Base-by-base conservation (phyloP, 75 land plant genomes). In the Pinus albicaulis region DNA sequence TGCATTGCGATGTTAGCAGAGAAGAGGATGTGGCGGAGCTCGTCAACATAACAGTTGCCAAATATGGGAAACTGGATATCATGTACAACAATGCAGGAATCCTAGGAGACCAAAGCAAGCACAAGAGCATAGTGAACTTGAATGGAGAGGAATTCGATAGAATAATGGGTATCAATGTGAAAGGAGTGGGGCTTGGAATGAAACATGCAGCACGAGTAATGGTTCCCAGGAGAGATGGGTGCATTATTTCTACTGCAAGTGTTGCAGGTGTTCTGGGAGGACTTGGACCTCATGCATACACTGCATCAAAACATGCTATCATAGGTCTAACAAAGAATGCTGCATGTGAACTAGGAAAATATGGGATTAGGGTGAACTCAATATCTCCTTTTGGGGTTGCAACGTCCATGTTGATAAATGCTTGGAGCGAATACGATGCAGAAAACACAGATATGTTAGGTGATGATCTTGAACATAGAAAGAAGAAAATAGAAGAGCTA, bases 121-220 rank as follows among this genome's bases (percentile, higher is more conserved):
- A 77, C 70, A 84, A 81, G 75, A 84, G 91, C 83, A 89, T 94
- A n/a, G 22, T 81, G 11, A 71, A 89, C 59, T 78, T 90, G 57
- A 90, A 86, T 59, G 64, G 77, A 12, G 86, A 82, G 10, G 89
- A 90, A 31, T 83, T 90, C 53, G 95, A 94, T 24, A 64, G 62
- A 2, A 82, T 90, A 0, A 74, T 92, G 80, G 75, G 83, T 4
- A 89, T 94, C 12, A 92, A 94, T 74, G 85, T 94, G 48, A 74
- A 82, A 10, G 98, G 95, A 1, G 78, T 77, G 5, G 92, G 86
- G 14, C 57, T 90, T 64, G 98, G 95, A 1, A 88, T 94, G 48
- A 94, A 94, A 88, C 98, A 94, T 69, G 98, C 98, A 0, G 88
- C 98, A 0, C 82, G 92, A 15, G 87, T 77, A 36, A 94, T 94